Evolutionary conservation across 1,139 yeast genomes (phyloP).

Genomic region (Hemisphaericaspora xylofermentans): DNA sequence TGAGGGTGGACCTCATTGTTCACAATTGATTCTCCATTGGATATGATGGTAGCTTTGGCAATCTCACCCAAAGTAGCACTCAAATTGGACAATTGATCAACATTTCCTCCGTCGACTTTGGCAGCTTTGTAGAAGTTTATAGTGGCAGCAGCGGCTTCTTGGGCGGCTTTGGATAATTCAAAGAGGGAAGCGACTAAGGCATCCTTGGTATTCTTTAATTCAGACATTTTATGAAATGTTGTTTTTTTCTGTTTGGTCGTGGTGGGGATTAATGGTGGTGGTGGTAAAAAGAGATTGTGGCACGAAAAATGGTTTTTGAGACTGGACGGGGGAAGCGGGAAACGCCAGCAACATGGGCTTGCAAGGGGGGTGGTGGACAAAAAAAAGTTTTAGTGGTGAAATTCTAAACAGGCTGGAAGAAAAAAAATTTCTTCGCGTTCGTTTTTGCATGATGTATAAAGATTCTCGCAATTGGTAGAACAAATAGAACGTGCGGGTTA

Average conservation of each 20-base stretch:
- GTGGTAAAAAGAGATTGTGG: neutral
- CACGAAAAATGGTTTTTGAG: neutral
- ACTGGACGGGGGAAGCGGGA: conserved; percentile 2
- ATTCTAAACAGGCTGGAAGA: too few relatives aligned
- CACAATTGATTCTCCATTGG: conserved; percentile 16
- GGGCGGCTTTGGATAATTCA: conserved; percentile 78
- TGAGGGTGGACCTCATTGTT: conserved; percentile 11
- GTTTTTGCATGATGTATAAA: too few relatives aligned
- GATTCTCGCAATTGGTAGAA: too few relatives aligned
- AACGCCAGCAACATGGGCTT: conserved; percentile 1
- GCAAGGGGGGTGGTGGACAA: neutral
- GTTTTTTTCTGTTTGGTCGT: conserved; percentile 3
- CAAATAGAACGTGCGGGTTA: too few relatives aligned
- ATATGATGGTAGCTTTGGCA: conserved; percentile 21
- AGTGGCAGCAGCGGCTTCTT: conserved; percentile 75
- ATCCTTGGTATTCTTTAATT: conserved; percentile 41
- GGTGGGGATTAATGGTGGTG: conserved; percentile 3
- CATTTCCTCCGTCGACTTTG: conserved; percentile 24
- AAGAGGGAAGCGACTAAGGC: conserved; percentile 73
- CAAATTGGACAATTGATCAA: conserved; percentile 35
- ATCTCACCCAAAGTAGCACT: conserved; percentile 24
- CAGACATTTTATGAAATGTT: conserved; percentile 26
- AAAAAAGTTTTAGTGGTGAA: neutral
- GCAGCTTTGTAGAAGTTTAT: conserved; percentile 68
- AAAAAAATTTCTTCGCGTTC: too few relatives aligned